phyloP scores from a whole-genome alignment of 2,329 filamentous ascomycete species.

The Davidsoniella virescens region DNA sequence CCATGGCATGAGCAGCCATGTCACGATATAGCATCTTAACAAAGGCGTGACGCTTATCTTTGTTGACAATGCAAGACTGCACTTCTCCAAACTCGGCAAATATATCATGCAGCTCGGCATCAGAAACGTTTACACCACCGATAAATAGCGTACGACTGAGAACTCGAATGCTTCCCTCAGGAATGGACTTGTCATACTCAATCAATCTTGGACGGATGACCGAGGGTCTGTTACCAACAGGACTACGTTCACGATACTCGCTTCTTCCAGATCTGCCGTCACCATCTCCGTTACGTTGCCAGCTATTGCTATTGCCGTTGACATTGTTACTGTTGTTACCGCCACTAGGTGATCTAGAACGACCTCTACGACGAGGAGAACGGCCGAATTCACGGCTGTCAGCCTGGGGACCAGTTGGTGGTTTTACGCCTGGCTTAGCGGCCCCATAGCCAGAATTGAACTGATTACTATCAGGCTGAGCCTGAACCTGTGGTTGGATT shows the following conservation, averaged over 20 bases:
- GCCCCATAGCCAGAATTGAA: constrained; percentile 6
- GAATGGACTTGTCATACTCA: constrained; percentile 59
- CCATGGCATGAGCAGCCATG: constrained; percentile 70
- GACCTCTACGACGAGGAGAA: constrained; percentile 43
- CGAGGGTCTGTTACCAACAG: constrained; percentile 24
- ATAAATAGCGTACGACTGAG: constrained; percentile 91
- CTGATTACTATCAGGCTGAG: neutral
- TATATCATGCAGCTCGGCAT: constrained; percentile 63
- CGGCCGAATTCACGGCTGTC: constrained; percentile 24
- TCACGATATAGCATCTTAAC: constrained; percentile 92
- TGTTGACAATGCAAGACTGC: constrained; percentile 95
- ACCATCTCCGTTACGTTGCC: constrained; percentile 28
- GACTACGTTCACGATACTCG: constrained; percentile 53
- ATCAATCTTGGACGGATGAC: constrained; percentile 35
- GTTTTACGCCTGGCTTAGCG: constrained; percentile 3
- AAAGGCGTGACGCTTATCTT: constrained; percentile 94
- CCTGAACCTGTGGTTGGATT: neutral
- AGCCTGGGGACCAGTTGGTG: constrained; percentile 10
- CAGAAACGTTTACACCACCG: constrained; percentile 77
- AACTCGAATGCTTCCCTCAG: constrained; percentile 70
- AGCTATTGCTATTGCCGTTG: neutral
- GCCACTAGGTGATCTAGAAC: constrained; percentile 46
- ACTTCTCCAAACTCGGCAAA: constrained; percentile 75
- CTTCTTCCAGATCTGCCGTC: constrained; percentile 22
- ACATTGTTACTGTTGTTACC: neutral